Evolutionary conservation across 352 stramenopile species (phyloP).

Genomic region (Phytophthora tentaculata): DNA sequence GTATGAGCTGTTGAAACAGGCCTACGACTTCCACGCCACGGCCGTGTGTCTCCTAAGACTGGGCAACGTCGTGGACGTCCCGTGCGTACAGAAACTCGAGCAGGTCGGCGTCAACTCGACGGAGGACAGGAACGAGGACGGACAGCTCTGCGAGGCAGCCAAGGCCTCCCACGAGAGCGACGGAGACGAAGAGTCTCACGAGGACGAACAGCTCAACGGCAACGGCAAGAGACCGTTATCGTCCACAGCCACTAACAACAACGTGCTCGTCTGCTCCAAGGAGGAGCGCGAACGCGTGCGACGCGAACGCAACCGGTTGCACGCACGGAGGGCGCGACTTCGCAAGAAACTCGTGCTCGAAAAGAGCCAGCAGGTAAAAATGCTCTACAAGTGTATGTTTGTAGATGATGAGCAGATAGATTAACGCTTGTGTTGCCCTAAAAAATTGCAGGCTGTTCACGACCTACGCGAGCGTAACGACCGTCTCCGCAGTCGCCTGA

Average conservation of each 20-base stretch:
- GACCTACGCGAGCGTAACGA: conserved; percentile 70
- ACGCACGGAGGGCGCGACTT: conserved; percentile 72
- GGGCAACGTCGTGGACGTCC: conserved; percentile 43
- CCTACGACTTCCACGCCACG: conserved; percentile 79
- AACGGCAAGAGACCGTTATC: conserved; percentile 52
- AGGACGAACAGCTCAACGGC: conserved; percentile 54
- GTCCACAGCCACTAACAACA: conserved; percentile 30
- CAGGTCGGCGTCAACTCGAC: conserved; percentile 49
- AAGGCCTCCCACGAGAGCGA: conserved; percentile 44
- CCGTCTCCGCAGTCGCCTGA: conserved; percentile 61
- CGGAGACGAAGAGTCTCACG: conserved; percentile 37
- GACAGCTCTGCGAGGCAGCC: conserved; percentile 30
- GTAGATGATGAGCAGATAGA: conserved; percentile 2
- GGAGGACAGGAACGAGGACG: conserved; percentile 47
- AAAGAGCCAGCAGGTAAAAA: conserved; percentile 68
- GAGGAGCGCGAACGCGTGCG: conserved; percentile 76
- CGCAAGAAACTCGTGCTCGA: conserved; percentile 86
- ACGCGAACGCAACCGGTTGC: conserved; percentile 76
- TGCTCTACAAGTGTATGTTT: not conserved
- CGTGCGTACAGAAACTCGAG: conserved; percentile 60
- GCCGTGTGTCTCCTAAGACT: conserved; percentile 68
- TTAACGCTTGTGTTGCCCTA: conserved; percentile 18
- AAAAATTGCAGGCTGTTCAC: conserved; percentile 52
- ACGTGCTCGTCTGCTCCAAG: conserved; percentile 56
- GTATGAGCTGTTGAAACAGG: conserved; percentile 69